Conservation (phyloP, 2,329 filamentous ascomycete species). For the Alternaria incomplexa region DNA sequence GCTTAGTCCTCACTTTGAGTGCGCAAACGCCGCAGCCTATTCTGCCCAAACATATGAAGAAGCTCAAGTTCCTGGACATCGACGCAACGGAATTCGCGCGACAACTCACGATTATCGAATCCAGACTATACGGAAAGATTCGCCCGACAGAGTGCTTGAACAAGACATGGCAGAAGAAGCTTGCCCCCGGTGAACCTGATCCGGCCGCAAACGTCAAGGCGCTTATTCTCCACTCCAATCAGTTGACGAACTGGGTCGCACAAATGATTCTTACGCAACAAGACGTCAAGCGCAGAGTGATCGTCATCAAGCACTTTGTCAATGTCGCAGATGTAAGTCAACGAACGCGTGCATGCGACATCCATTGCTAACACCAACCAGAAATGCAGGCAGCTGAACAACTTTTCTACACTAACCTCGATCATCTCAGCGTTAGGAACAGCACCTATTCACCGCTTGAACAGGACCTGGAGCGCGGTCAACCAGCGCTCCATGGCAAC, state of each 20-base stretch:
- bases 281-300: constrained; percentile 93
- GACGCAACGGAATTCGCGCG: constrained; percentile 96
- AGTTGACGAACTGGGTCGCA: constrained; percentile 98
- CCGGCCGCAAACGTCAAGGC: constrained; percentile 94
- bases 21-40: constrained; percentile 85
- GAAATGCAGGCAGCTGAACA: constrained; percentile 94
- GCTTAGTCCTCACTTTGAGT: constrained; percentile 84
- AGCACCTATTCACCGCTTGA: constrained; percentile 90
- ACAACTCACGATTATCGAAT: constrained; percentile 96
- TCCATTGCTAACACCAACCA: constrained; percentile 50
- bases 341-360: not conserved
- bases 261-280: constrained; percentile 97
- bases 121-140: constrained; percentile 91
- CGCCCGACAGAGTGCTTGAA: constrained; percentile 95
- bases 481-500: constrained; percentile 80
- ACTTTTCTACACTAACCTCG: constrained; percentile 95
- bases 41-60: constrained; percentile 99
- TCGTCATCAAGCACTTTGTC: constrained; percentile 98
- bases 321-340: constrained; percentile 86
- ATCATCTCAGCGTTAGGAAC: constrained; percentile 96
- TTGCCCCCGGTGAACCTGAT: constrained; percentile 78
- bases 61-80: constrained; percentile 97
- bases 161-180: constrained; percentile 99
- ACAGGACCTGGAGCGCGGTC: constrained; percentile 92
- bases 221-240: constrained; percentile 95